phyloP scores from a whole-genome alignment of 2,329 filamentous ascomycete species.

The Xylaria sp. region DNA sequence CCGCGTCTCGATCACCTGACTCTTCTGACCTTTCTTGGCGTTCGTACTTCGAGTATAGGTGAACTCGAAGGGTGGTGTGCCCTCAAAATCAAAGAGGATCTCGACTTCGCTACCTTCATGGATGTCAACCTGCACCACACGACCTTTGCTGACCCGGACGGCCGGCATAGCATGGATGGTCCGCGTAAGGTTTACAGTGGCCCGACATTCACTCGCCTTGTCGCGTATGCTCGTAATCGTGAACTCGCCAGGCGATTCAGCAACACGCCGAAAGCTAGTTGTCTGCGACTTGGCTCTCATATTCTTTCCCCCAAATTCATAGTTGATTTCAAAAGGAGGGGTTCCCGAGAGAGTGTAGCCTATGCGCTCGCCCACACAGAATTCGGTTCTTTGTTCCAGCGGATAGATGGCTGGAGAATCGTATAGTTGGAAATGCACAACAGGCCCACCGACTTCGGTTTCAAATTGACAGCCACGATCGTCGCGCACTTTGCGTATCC shows the following conservation, averaged over 20 bases:
- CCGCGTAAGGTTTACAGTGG: slow-evolving; percentile 80
- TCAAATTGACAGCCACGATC: slow-evolving; percentile 85
- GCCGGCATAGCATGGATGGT: slow-evolving; percentile 91
- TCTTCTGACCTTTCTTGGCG: slow-evolving; percentile 79
- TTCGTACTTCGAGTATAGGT: slow-evolving; percentile 95
- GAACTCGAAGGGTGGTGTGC: slow-evolving; percentile 96
- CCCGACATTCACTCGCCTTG: slow-evolving; percentile 87
- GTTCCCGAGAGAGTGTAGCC: slow-evolving; percentile 91
- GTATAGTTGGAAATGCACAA: slow-evolving; percentile 91
- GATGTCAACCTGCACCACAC: slow-evolving; percentile 85
- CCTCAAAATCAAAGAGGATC: slow-evolving; percentile 94
- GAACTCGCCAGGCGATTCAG: slow-evolving; percentile 90
- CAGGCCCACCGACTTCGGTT: slow-evolving; percentile 75
- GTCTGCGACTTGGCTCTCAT: slow-evolving; percentile 82
- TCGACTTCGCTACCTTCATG: slow-evolving; percentile 96
- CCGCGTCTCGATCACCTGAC: slow-evolving; percentile 86
- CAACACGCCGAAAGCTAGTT: slow-evolving; percentile 91
- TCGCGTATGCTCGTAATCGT: slow-evolving; percentile 88
- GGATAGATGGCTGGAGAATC: slow-evolving; percentile 92
- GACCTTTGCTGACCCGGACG: slow-evolving; percentile 88
- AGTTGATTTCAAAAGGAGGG: slow-evolving; percentile 91
- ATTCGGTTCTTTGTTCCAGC: slow-evolving; percentile 84
- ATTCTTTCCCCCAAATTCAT: slow-evolving; percentile 82
- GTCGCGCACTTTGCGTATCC: slow-evolving; percentile 90
- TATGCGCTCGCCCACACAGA: slow-evolving; percentile 95